Evolutionary conservation across 225 moss, liverwort and hornwort species (phyloP).

Genomic region (Neckera pumila): DNA sequence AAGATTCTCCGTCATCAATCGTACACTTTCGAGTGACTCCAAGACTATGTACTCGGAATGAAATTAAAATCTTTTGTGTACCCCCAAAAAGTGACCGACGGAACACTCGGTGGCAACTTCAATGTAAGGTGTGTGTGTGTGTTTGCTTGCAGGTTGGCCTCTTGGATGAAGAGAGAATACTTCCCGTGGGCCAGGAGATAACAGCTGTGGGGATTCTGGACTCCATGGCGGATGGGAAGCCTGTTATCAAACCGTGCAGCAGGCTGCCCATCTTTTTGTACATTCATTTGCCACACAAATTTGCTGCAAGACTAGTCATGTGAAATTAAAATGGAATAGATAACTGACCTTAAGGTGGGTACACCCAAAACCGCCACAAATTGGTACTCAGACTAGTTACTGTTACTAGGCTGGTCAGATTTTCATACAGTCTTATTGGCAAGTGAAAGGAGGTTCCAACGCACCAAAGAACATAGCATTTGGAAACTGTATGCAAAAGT

Average conservation of each 20-base stretch:
- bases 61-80: background rate
- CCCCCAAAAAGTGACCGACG: background rate
- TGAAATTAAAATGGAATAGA: background rate
- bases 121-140: no score
- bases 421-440: no score
- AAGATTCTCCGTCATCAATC: background rate
- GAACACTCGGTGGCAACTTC: background rate
- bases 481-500: no score
- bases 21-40: background rate
- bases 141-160: conserved; percentile 47
- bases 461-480: no score
- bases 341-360: no score
- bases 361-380: no score
- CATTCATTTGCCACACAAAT: background rate
- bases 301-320: background rate
- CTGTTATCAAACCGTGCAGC: conserved; percentile 45
- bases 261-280: conserved; percentile 61
- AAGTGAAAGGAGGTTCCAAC: no score
- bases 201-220: conserved; percentile 53
- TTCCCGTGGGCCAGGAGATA: conserved; percentile 60
- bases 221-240: conserved; percentile 25
- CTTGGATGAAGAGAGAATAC: conserved; percentile 70
- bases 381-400: no score
- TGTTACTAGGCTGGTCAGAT: no score
- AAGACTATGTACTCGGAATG: background rate